Evolutionary conservation across 257 asterid genomes (phyloP).

Genomic region (Henckelia pumila): DNA sequence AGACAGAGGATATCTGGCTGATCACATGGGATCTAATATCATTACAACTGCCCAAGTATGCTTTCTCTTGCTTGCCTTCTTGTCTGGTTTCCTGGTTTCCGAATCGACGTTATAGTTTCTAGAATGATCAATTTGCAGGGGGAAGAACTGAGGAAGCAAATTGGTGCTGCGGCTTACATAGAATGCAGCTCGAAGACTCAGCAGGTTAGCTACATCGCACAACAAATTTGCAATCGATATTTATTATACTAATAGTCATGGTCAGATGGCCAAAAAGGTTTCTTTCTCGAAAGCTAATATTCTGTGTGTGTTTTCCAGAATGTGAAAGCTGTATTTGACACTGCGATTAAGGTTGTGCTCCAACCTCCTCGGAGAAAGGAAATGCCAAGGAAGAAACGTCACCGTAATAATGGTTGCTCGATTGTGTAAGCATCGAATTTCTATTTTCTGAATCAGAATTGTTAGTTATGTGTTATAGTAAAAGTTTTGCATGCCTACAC

Average conservation of each 20-base stretch:
- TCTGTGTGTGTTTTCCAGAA: constrained; percentile 40
- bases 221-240: not conserved
- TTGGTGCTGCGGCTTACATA: constrained; percentile 93
- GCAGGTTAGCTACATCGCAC: constrained; percentile 47
- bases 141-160: constrained; percentile 92
- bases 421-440: constrained; percentile 62
- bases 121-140: constrained; percentile 45
- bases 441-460: not conserved
- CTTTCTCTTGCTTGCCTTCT: not conserved
- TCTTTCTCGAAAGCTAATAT: constrained; percentile 8
- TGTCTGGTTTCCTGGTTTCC: not conserved
- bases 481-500: not conserved
- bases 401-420: constrained; percentile 60
- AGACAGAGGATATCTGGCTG: constrained; percentile 61
- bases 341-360: constrained; percentile 88
- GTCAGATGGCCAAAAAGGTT: not conserved
- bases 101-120: constrained; percentile 4
- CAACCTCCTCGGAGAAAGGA: constrained; percentile 94
- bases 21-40: constrained; percentile 71
- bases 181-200: constrained; percentile 99
- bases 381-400: constrained; percentile 52
- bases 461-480: not conserved
- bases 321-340: constrained; percentile 92
- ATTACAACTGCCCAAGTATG: constrained; percentile 79
- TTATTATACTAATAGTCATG: not conserved